These are phyloP conservation scores for Fraxinus sp. DNA, from an alignment of 305 asterid genomes.

Conservation along the genomic window DNA sequence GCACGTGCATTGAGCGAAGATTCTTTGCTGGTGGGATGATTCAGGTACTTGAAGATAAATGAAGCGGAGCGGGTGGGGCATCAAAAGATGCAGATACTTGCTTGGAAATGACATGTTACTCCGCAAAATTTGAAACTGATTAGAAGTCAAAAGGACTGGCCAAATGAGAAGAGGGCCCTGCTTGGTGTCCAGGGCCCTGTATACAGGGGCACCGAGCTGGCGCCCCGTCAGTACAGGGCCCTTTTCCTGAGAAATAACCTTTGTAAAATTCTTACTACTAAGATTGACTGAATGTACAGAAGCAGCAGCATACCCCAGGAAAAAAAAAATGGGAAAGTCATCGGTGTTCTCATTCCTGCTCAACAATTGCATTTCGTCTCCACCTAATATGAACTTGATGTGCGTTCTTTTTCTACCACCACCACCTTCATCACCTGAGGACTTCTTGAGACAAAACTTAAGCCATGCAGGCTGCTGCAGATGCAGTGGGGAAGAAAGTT, in stretches of 20 bases:
- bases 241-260: neutral
- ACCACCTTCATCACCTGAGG: conserved; percentile 50
- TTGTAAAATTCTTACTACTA: conserved; percentile 29
- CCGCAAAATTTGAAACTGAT: conserved; percentile 26
- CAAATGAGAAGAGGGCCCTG: neutral
- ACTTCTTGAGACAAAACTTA: conserved; percentile 65
- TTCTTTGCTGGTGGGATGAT: neutral
- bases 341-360: conserved; percentile 20
- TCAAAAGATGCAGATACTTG: conserved; percentile 32
- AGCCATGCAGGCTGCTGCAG: conserved; percentile 38
- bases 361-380: conserved; percentile 42
- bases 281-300: conserved; percentile 36
- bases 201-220: too few relatives aligned
- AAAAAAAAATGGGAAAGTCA: conserved; percentile 26
- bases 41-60: neutral
- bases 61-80: conserved; percentile 16
- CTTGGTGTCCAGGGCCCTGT: too few relatives aligned
- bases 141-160: conserved; percentile 1
- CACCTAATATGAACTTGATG: conserved; percentile 80
- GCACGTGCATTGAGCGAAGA: neutral
- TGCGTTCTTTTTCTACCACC: conserved; percentile 37
- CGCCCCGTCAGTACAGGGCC: too few relatives aligned
- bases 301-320: conserved; percentile 27
- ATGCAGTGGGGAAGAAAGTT: conserved; percentile 12
- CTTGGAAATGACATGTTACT: too few relatives aligned